Evolutionary conservation across 2,329 filamentous ascomycete genomes (phyloP).

Genomic region (Lecanicillium sp.): DNA sequence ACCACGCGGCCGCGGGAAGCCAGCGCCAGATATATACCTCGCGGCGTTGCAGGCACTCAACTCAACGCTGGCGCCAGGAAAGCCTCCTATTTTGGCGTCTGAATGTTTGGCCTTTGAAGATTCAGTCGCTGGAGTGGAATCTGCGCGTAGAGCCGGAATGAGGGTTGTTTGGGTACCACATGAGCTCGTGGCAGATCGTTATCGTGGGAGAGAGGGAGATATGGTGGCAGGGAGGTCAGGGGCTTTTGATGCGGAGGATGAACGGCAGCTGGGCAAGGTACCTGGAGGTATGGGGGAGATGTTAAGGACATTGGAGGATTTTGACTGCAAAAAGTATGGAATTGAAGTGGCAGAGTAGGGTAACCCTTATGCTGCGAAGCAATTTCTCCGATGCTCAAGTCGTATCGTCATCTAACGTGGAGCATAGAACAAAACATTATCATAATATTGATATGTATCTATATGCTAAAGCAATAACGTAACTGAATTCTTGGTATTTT

Average conservation of each 20-base stretch:
- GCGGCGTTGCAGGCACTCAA: constrained; percentile 61
- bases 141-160: constrained; percentile 65
- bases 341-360: too few species aligned
- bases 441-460: too few species aligned
- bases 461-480: too few species aligned
- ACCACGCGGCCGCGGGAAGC: constrained; percentile 56
- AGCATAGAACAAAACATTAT: too few species aligned
- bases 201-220: constrained; percentile 13
- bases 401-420: too few species aligned
- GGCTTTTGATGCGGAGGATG: constrained; percentile 15
- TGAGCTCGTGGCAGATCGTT: constrained; percentile 39
- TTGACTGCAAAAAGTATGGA: constrained; percentile 25
- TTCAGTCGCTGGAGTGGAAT: constrained; percentile 62
- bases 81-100: constrained; percentile 44
- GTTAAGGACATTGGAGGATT: constrained; percentile 25
- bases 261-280: constrained; percentile 21
- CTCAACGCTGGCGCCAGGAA: constrained; percentile 37
- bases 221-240: constrained; percentile 15
- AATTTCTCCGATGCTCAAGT: too few species aligned
- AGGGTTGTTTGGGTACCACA: constrained; percentile 66
- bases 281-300: constrained; percentile 27
- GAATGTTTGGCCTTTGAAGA: constrained; percentile 74
- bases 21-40: constrained; percentile 66
- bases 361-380: too few species aligned
- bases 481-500: too few species aligned